These are phyloP conservation scores for Erucastrum elatum DNA, from an alignment of 345 rosid genomes.

Conservation along the genomic window DNA sequence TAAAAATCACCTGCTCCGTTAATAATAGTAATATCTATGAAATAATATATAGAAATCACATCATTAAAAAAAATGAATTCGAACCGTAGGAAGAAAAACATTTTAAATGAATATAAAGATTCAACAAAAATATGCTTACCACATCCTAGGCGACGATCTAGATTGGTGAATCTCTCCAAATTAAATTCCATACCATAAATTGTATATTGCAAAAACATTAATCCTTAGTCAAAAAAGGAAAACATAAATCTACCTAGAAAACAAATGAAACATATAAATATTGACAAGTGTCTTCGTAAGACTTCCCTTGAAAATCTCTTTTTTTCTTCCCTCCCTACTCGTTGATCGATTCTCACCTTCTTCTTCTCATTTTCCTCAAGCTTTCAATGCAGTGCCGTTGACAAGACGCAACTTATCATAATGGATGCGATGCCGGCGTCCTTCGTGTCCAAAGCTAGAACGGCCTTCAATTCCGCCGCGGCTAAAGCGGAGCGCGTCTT, in stretches of 20 bases:
- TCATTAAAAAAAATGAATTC: not conserved
- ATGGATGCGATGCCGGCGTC: conserved; percentile 60
- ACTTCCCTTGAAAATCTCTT: conserved; percentile 8
- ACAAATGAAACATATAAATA: not conserved
- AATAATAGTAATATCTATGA: not conserved
- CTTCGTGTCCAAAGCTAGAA: conserved; percentile 84
- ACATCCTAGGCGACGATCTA: not conserved
- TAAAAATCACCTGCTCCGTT: not conserved
- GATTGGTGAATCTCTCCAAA: conserved; percentile 1
- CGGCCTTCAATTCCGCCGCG: conserved; percentile 92
- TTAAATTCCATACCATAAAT: conserved; percentile 11
- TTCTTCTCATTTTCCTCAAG: not conserved
- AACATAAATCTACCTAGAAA: conserved; percentile 3
- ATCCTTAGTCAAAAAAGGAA: not conserved
- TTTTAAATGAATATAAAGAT: not conserved
- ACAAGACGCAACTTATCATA: conserved; percentile 11
- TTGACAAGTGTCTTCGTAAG: conserved; percentile 25
- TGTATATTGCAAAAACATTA: not conserved
- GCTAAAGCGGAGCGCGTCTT: conserved; percentile 97
- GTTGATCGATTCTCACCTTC: not conserved
- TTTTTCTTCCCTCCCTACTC: not conserved
- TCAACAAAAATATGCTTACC: conserved; percentile 1
- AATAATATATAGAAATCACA: not conserved
- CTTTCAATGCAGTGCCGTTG: conserved; percentile 36
- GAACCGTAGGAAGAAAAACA: not conserved